Base-by-base conservation (phyloP, 2,329 filamentous ascomycete species). In the Ceratocystis diversiconidia region DNA sequence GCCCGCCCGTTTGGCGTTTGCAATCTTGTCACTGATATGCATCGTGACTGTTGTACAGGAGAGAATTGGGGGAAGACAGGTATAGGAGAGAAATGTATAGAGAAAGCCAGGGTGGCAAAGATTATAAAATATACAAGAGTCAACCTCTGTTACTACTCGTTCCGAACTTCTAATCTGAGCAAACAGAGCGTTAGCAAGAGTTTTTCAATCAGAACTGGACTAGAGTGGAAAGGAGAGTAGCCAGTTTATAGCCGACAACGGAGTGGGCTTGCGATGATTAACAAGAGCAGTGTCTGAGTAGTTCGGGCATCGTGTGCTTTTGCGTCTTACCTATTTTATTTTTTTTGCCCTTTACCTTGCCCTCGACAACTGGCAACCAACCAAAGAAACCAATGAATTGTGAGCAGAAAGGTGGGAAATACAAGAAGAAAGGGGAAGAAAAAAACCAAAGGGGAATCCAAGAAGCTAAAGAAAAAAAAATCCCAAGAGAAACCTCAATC, bases 11-110 rank as follows among this genome's bases (percentile, higher is more conserved):
- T 91, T 85, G 76, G 92, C 86, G 71, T 92, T 88, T 71, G 84
- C 80, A 72, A 99, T 82, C 81, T 96, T 96, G 72, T 94, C 85
- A 71, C 87, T 89, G 81, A 99, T 92, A 78, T 97, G 94, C 92
- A 99, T 97, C 70, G 48, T 41, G 62, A 43, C 48, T n/a, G 46
- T 41, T 28, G 74, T 86, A 32, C 28, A 32, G 10, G 55, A 59
- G 28, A 30, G 28, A 36, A 30, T 59, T 22, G 28, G 15, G 32
- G 7, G 5, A 8, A 36, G 17, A 10, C 28, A 59, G 55, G n/a
- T 59, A n/a, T 36, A 32, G 55, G 6, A 30, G 15, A 59, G 57
- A 25, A 65, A 19, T 19, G 50, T n/a, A 48, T 5, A 30, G 12
- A 66, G 52, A 30, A 65, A 28, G 63, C 32, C 46, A 25, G 8